Percentiles rank a stretch among this genome's conserved stretches.
These are phyloP conservation scores for Collybia nuda DNA, from an alignment of 768 basidiomycete genomes.

Conservation along the genomic window DNA sequence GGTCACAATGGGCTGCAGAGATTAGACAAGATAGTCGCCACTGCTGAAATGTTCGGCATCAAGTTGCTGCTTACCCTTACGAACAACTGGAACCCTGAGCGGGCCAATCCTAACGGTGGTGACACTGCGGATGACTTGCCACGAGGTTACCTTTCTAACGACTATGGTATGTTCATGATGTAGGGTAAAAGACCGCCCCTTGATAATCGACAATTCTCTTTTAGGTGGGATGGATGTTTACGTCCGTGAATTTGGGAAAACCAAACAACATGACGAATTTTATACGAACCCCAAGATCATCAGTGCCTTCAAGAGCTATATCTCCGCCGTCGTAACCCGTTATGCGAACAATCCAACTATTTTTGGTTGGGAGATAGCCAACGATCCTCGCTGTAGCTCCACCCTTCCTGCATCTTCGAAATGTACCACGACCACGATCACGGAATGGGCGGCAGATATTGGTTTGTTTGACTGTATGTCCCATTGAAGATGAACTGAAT, in stretches of 20 bases:
- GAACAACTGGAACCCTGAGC: conserved; percentile 23
- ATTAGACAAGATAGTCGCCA: conserved; percentile 14
- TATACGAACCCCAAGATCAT: conserved; percentile 32
- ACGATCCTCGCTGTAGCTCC: conserved; percentile 22
- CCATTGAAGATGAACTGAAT: not conserved
- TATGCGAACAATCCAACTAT: conserved; percentile 25
- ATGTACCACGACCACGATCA: conserved; percentile 25
- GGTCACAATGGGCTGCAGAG: conserved; percentile 17
- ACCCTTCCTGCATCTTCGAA: conserved; percentile 14
- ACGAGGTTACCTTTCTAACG: conserved; percentile 25
- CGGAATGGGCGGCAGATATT: conserved; percentile 27
- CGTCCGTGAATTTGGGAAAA: conserved; percentile 23
- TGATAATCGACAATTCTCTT: not conserved
- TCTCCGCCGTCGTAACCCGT: conserved; percentile 24
- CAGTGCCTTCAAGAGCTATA: conserved; percentile 30
- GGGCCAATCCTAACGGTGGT: conserved; percentile 6
- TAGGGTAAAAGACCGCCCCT: not conserved
- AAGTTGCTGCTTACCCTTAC: conserved; percentile 18
- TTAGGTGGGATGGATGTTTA: conserved; percentile 40
- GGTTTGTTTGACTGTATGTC: conserved; percentile 9
- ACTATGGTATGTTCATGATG: conserved; percentile 20
- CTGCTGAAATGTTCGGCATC: conserved; percentile 17
- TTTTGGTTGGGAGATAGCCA: conserved; percentile 29
- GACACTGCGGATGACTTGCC: conserved; percentile 14
- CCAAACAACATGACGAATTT: conserved; percentile 34